Conservation (phyloP, 495 filamentous ascomycete species). For the Astrothelium macrocarpum region DNA sequence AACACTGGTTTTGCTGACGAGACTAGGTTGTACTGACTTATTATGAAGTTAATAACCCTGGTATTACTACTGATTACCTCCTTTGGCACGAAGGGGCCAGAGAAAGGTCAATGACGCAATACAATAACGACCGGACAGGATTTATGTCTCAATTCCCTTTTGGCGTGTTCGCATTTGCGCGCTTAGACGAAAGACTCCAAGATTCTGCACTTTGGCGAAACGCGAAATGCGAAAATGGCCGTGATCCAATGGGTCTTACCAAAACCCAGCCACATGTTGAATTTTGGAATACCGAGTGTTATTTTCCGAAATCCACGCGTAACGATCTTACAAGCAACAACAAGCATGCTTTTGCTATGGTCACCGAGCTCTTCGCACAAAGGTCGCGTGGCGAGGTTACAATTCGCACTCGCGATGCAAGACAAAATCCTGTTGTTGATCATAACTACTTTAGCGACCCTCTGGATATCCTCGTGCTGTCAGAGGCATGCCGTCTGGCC, state of each 20-base stretch:
- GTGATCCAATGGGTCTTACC: conserved; percentile 44
- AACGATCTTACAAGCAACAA: conserved; percentile 15
- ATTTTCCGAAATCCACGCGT: conserved; percentile 28
- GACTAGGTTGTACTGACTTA: conserved; percentile 36
- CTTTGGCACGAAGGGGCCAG: conserved; percentile 37
- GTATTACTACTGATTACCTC: conserved; percentile 37
- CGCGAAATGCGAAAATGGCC: conserved; percentile 18
- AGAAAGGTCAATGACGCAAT: too few relatives aligned
- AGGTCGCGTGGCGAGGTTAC: neutral
- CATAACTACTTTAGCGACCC: conserved; percentile 42
- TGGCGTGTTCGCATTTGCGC: conserved; percentile 44
- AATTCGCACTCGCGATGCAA: conserved; percentile 21
- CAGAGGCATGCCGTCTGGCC: conserved; percentile 41
- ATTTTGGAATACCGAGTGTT: conserved; percentile 44
- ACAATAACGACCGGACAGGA: too few relatives aligned
- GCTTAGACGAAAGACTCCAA: conserved; percentile 39
- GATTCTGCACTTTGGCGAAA: conserved; percentile 34
- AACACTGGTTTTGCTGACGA: too few relatives aligned
- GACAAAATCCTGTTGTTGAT: conserved; percentile 39
- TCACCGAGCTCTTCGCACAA: conserved; percentile 23
- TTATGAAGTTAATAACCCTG: conserved; percentile 39
- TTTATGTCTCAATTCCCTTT: conserved; percentile 44
- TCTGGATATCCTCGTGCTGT: conserved; percentile 40
- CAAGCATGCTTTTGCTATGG: conserved; percentile 36
- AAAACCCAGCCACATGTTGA: conserved; percentile 41